A percentile compares a stretch with the other conserved stretches of the same genome.
These are phyloP conservation scores for Cyberlindnera veronae DNA, from an alignment of 805 yeast genomes.

Conservation along the genomic window DNA sequence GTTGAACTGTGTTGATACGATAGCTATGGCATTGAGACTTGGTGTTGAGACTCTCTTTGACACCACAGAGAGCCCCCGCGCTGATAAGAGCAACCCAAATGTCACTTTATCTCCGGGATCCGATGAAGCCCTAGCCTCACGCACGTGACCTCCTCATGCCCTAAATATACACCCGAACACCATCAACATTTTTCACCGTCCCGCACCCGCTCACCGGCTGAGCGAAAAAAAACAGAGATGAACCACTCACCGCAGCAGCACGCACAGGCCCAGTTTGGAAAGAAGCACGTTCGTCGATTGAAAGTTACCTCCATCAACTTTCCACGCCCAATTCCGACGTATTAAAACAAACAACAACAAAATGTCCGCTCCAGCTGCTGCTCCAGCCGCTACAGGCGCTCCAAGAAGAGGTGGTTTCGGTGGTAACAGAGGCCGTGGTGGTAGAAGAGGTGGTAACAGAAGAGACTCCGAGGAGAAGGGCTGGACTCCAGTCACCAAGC, in stretches of 20 bases:
- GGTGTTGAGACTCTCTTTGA: too few species aligned
- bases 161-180: conserved; percentile 1
- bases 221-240: conserved; percentile 7
- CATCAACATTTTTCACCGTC: neutral
- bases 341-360: conserved; percentile 20
- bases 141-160: neutral
- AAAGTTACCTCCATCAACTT: conserved; percentile 53
- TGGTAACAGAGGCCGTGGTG: conserved; percentile 55
- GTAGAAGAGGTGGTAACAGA: conserved; percentile 75
- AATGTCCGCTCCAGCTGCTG: conserved; percentile 43
- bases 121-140: neutral
- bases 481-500: conserved; percentile 99
- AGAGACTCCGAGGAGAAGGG: conserved; percentile 94
- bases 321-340: conserved; percentile 50
- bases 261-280: conserved; percentile 1
- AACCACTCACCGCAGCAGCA: neutral
- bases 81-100: conserved; percentile 4
- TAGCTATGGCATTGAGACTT: too few species aligned
- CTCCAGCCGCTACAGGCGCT: too few species aligned
- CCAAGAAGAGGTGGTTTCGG: conserved; percentile 52
- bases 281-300: conserved; percentile 39
- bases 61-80: conserved; percentile 1
- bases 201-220: neutral
- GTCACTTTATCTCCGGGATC: conserved; percentile 1
- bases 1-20: too few species aligned